Conservation (phyloP, 768 basidiomycete genomes). For the Tylopilus plumbeoviolaceoides region DNA sequence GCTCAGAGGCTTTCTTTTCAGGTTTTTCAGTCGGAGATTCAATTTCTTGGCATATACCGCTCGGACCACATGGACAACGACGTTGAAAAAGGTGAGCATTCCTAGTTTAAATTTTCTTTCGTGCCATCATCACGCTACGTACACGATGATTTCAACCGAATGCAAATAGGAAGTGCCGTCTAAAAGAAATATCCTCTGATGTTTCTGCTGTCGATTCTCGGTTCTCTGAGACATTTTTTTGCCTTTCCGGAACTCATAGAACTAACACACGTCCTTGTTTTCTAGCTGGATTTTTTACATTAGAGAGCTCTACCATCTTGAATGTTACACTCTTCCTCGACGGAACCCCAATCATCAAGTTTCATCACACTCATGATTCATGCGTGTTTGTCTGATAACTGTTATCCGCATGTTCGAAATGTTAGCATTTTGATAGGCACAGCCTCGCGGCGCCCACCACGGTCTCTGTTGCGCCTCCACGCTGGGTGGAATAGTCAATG, state of each 20-base stretch:
- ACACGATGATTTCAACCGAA: conserved; percentile 33
- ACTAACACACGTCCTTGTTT: conserved; percentile 6
- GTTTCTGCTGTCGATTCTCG: conserved; percentile 32
- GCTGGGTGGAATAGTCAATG: too few relatives aligned
- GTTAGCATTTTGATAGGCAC: conserved; percentile 6
- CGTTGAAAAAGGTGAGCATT: conserved; percentile 16
- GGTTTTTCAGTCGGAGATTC: conserved; percentile 29
- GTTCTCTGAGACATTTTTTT: conserved; percentile 28
- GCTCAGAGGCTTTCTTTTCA: conserved; percentile 21
- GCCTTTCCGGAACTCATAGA: background rate
- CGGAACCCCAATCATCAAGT: background rate
- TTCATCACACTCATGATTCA: background rate
- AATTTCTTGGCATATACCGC: conserved; percentile 16
- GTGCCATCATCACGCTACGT: background rate
- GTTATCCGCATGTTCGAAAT: conserved; percentile 18
- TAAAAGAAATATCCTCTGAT: conserved; percentile 22
- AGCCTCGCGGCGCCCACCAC: background rate
- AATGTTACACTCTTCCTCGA: background rate
- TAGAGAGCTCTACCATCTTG: too few relatives aligned
- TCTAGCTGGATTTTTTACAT: background rate
- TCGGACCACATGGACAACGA: background rate
- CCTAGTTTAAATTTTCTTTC: background rate
- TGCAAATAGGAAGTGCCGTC: conserved; percentile 38
- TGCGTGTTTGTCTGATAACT: conserved; percentile 9
- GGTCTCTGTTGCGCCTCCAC: background rate